phyloP scores from a whole-genome alignment of 257 asterid genomes.

The Salvia splendens region DNA sequence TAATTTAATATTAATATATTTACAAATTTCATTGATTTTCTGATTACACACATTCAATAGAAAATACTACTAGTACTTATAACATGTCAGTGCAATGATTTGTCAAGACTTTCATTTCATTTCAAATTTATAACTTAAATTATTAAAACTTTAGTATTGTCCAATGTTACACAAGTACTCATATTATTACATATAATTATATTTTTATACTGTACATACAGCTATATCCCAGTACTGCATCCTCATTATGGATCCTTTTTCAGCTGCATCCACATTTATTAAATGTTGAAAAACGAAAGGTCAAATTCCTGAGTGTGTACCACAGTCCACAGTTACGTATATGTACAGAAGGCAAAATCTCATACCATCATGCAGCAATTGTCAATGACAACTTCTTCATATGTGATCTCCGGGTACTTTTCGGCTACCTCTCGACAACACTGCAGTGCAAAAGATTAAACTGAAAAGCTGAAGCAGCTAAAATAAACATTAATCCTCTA shows the following conservation, averaged over 20 bases:
- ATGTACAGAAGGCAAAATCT: constrained; percentile 15
- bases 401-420: constrained; percentile 81
- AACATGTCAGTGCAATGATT: background rate
- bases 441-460: constrained; percentile 47
- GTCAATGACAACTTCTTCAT: constrained; percentile 96
- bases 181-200: background rate
- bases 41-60: background rate
- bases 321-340: background rate
- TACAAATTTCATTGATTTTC: background rate
- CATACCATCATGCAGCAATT: constrained; percentile 97
- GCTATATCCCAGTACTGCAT: background rate
- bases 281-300: background rate
- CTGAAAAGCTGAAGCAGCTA: constrained; percentile 33
- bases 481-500: constrained; percentile 16
- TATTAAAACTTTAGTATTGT: no score
- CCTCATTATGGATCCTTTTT: background rate
- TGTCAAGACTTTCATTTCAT: background rate
- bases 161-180: no score
- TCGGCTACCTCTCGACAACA: constrained; percentile 97
- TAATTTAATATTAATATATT: no score
- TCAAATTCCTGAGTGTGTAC: background rate
- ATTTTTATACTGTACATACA: background rate
- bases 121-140: background rate
- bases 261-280: background rate
- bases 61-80: background rate